A percentile compares a stretch with the other conserved stretches of the same genome.
Conservation (phyloP, 768 basidiomycete genomes). For the Cyclocybe cylindracea region DNA sequence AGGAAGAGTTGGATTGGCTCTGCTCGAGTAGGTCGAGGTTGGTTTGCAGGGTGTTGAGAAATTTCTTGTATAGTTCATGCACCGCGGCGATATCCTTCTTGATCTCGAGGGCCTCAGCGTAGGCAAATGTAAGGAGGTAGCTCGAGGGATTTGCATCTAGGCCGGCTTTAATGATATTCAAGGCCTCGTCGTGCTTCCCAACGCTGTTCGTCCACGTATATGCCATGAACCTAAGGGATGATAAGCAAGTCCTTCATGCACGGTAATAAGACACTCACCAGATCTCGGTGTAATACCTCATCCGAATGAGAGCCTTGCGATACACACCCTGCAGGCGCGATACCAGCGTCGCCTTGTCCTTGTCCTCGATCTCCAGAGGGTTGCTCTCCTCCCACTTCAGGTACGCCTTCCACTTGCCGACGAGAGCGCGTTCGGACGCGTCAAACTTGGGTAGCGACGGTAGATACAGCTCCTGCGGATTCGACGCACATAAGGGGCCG, state of each 20-base stretch:
- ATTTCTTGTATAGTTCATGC: constrained; percentile 70
- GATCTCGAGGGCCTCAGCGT: constrained; percentile 71
- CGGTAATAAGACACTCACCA: constrained; percentile 54
- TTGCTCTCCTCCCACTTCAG: constrained; percentile 96
- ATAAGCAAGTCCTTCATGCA: neutral
- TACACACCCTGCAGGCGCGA: constrained; percentile 81
- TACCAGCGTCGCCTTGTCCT: constrained; percentile 66
- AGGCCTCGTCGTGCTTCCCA: constrained; percentile 80
- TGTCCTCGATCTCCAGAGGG: constrained; percentile 89
- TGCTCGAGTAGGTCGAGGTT: constrained; percentile 66
- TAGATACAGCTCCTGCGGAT: constrained; percentile 50
- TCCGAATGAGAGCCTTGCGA: constrained; percentile 84
- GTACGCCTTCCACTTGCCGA: constrained; percentile 90
- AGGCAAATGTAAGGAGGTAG: constrained; percentile 89
- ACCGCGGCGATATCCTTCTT: constrained; percentile 62
- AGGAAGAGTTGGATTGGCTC: constrained; percentile 3
- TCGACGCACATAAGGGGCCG: constrained; percentile 54
- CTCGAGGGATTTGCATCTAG: constrained; percentile 86
- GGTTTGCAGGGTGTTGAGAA: constrained; percentile 63
- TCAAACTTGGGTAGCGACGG: constrained; percentile 76
- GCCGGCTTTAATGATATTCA: constrained; percentile 79
- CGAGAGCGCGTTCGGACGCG: constrained; percentile 66
- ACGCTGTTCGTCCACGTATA: constrained; percentile 77
- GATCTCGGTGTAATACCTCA: constrained; percentile 94
- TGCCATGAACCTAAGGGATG: constrained; percentile 80